These are phyloP conservation scores for Maudiozyma serrabonitensis DNA, from an alignment of 805 yeast species.

Conservation along the genomic window DNA sequence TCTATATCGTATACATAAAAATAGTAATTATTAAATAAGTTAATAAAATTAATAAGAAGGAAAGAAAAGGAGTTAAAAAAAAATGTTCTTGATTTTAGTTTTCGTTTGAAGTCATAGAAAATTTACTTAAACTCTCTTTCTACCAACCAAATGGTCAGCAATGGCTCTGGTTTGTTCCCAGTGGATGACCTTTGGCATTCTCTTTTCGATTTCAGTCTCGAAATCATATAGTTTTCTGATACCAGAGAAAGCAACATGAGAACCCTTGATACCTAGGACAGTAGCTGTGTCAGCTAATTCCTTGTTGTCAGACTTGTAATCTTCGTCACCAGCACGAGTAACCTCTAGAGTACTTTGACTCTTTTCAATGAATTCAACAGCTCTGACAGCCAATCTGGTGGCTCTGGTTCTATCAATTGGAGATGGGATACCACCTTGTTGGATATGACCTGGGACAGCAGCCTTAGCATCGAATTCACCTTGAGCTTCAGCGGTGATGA, in stretches of 20 bases:
- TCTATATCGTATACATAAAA: constrained; percentile 7
- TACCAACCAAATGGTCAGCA: constrained; percentile 78
- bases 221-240: constrained; percentile 71
- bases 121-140: constrained; percentile 31
- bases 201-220: constrained; percentile 69
- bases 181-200: constrained; percentile 84
- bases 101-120: background rate
- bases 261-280: constrained; percentile 73
- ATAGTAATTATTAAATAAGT: constrained; percentile 1
- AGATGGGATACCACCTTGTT: constrained; percentile 73
- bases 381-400: constrained; percentile 58
- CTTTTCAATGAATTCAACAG: constrained; percentile 57
- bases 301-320: constrained; percentile 24
- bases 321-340: constrained; percentile 27
- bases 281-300: constrained; percentile 49
- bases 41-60: background rate
- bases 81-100: background rate
- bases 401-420: constrained; percentile 72
- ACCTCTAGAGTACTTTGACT: constrained; percentile 20
- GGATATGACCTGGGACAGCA: constrained; percentile 81
- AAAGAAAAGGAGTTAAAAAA: background rate
- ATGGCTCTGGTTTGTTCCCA: constrained; percentile 72
- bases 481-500: constrained; percentile 48
- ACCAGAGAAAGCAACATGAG: constrained; percentile 65
- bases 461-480: constrained; percentile 68